Base-by-base conservation (phyloP, 768 basidiomycete species). In the Piloderma croceum region DNA sequence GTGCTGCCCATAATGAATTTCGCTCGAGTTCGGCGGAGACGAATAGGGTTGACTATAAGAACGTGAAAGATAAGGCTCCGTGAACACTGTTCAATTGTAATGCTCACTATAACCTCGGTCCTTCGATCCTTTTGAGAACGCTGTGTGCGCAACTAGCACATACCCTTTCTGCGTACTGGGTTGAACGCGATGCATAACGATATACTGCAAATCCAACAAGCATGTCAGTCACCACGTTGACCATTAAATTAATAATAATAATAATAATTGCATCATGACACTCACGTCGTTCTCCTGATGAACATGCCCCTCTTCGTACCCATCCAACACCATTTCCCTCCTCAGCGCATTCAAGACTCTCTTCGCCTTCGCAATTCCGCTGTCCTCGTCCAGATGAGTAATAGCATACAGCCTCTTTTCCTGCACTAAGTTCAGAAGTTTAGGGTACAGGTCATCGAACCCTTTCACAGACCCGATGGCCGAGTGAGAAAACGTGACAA, bases 361-460 rank as follows among this genome's bases (percentile, higher is more conserved):
- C 63, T 83, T 81, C 21, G 73, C 70, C 44, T 58, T 68, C 6
- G 71, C 70, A 44, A 79, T 81, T 5, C 75, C 79, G 34, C 77
- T 81, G 33, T 62, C 53, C 50, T 80, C 63, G 36, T 69, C 67
- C 43, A 53, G 57, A 7, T 81, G 59, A 0, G 78, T 79, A 11
- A 86, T 51, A 48, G 88, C 82, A 54, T 99, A 99, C 47, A 61
- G 59, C 46, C 91, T 71, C 54, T 77, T 81, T 59, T 99, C 96
- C 11, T 67, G 69, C 7, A 98, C 96, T 36, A 99, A 69, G 57
- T 96, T 77, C 24, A 99, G 63, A n/a, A 94, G 63, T 58, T 91
- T 94, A 3, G 94, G 94, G 57, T 98, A 97, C 17, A 99, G 62
- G 50, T 99, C 96, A 52, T 99, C 96, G 56, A 94, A 96, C 15